phyloP scores from a whole-genome alignment of 106 monocot species.

The Platanthera guangdongensis region DNA sequence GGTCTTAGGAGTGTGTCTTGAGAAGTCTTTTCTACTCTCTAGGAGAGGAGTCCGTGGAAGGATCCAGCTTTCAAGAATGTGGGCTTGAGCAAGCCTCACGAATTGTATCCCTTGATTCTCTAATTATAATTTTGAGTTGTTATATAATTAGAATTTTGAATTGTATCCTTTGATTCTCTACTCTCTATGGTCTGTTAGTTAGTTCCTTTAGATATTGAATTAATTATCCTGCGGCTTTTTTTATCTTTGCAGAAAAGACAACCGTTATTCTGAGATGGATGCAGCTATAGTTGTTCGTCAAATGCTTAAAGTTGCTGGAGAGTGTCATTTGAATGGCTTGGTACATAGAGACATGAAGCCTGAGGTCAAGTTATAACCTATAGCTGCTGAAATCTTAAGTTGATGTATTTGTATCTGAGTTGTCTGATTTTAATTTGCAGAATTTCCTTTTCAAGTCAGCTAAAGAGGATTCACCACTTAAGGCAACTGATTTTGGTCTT shows the following conservation, averaged over 20 bases:
- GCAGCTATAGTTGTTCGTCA: constrained; percentile 82
- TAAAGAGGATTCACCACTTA: constrained; percentile 68
- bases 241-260: constrained; percentile 61
- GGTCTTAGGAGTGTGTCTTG: no score
- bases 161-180: no score
- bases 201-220: not conserved
- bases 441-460: constrained; percentile 96
- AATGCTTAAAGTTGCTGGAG: constrained; percentile 95
- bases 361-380: constrained; percentile 41
- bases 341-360: constrained; percentile 99
- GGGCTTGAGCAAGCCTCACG: no score
- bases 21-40: no score
- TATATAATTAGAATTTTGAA: no score
- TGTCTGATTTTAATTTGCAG: constrained; percentile 30
- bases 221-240: not conserved
- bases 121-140: no score
- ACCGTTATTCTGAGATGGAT: constrained; percentile 92
- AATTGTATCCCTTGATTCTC: no score
- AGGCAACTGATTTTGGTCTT: constrained; percentile 97
- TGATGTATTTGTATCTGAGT: not conserved
- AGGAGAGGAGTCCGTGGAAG: no score
- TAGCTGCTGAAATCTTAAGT: not conserved
- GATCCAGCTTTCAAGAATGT: no score
- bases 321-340: constrained; percentile 88
- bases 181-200: no score